Evolutionary conservation across 2,329 filamentous ascomycete genomes (phyloP), one percentile per base, ranked within the genome.

Genomic region (Pseudogymnoascus sp.): DNA sequence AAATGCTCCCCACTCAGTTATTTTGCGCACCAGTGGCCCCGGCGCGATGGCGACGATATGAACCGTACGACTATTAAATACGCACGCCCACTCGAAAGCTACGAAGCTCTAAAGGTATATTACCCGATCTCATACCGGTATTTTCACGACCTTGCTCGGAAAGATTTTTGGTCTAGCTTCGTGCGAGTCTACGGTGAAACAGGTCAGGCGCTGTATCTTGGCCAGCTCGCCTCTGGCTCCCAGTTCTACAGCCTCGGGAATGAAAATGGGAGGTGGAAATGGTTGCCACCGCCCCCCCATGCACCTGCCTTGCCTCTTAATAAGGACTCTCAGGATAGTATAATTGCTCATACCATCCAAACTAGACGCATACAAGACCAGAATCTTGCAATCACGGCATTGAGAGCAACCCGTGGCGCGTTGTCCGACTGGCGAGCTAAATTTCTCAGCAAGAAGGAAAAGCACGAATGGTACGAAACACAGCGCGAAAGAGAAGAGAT

Each of bases 371-470:
- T 55, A 31, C 45, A 55, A 8, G 13, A 33, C 45, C 45, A 55
- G 9, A 33, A 33, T 9, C 27, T 55, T 55, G 45, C 45, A 2
- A 18, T 55, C 9, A 55, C 27, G 8, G 45, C 27, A 18, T 55
- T 55, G 33, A 55, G 3, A 55, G 33, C 45, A 33, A 33, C 27
- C 18, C 27, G 45, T n/a, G 45, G 45, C 6, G 45, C 45, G 4
- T 18, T 55, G n/a, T 55, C 45, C 9, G 45, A 55, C 45, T 55
- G 45, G 45, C 27, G 45, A 2, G 45, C 45, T 9, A 55, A 55
- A 55, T 55, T 55, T 55, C 45, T 55, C 8, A 55, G 45, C 12
- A 55, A 55, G 27, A 55, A 33, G 27, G n/a, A 55, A 55, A 55
- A 55, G n/a, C 13, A 55, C 33, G 45, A 55, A 33, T 55, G 45